Conservation (phyloP, 2,329 filamentous ascomycete species). For the Paracorniculantispora psalliotae region DNA sequence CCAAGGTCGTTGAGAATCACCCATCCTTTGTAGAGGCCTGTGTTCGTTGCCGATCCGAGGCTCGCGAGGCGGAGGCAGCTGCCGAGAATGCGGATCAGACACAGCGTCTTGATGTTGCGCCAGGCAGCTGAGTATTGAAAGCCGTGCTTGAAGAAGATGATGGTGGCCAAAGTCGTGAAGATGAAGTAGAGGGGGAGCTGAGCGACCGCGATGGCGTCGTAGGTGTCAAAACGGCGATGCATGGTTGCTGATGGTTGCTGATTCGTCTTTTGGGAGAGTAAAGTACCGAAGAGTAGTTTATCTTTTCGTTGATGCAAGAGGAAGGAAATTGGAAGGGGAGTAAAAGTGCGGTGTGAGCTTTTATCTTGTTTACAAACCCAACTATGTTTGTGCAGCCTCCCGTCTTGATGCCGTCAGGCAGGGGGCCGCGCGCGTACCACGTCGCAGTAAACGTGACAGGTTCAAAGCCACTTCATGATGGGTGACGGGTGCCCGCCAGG, state of each 20-base stretch:
- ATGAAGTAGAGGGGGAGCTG: conserved; percentile 27
- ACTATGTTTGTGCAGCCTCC: no score
- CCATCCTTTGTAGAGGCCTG: conserved; percentile 30
- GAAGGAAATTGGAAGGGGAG: no score
- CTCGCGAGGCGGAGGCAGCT: conserved; percentile 40
- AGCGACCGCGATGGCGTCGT: conserved; percentile 29
- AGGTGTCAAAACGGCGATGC: conserved; percentile 21
- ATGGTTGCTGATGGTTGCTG: not conserved
- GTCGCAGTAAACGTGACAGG: no score
- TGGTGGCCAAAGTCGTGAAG: conserved; percentile 25
- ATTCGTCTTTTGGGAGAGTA: not conserved
- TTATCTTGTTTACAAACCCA: no score
- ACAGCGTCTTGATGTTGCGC: conserved; percentile 54
- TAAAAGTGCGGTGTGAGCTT: no score
- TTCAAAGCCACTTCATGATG: no score
- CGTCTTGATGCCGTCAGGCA: no score
- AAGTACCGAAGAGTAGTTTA: not conserved
- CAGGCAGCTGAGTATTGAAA: conserved; percentile 56
- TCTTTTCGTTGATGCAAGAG: no score
- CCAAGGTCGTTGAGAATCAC: conserved; percentile 28
- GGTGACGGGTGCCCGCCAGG: no score
- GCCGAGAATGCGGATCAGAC: conserved; percentile 52
- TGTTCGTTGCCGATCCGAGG: conserved; percentile 47
- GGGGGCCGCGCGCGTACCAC: no score
- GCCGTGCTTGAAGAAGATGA: conserved; percentile 45